Base-by-base conservation (phyloP, 768 basidiomycete genomes). In the Gautieria morchelliformis region DNA sequence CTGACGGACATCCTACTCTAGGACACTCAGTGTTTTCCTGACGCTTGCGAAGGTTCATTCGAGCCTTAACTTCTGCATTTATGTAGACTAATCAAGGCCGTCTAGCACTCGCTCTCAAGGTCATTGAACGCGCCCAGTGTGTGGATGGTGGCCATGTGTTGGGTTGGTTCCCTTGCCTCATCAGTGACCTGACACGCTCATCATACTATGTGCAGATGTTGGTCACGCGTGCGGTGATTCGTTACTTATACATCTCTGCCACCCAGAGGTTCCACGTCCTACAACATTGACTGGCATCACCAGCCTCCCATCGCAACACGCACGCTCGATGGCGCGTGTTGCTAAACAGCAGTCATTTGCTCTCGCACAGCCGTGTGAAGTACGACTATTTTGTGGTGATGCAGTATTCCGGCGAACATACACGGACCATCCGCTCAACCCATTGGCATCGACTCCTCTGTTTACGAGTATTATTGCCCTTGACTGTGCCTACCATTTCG, bases 181-280 rank as follows among this genome's bases (percentile, higher is more conserved):
- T n/a, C 14, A 5, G 42, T 37, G 24, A 15, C 40, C 35, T 9
- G 27, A 44, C 54, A 57, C 32, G 30, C 59, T 24, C 27, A 48
- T 57, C 41, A 19, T n/a, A n/a, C n/a, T n/a, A 58, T 40, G 10
- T 47, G 20, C 58, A 85, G 84, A 87, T 65, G 81, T 85, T 19
- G 85, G 84, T 14, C 78, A 83, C 63, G 85, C 83, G 42, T 82
- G 78, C 24, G 85, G 85, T 44, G 84, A 85, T 68, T 86, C 84
- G 1, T 69, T 85, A 20, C 64, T 84, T 20, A 63, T 84, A 37
- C 75, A 83, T 17, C 70, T 83, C 27, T 71, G 72, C 5, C 71
- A 78, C 58, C 70, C 73, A 14, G 63, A 68, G 0, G 67, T 80
- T 22, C 76, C 78, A 3, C 74, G 72, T 10, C 82, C 80, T 30